Conservation (phyloP, 495 filamentous ascomycete genomes). For the Tuber melanosporum region DNA sequence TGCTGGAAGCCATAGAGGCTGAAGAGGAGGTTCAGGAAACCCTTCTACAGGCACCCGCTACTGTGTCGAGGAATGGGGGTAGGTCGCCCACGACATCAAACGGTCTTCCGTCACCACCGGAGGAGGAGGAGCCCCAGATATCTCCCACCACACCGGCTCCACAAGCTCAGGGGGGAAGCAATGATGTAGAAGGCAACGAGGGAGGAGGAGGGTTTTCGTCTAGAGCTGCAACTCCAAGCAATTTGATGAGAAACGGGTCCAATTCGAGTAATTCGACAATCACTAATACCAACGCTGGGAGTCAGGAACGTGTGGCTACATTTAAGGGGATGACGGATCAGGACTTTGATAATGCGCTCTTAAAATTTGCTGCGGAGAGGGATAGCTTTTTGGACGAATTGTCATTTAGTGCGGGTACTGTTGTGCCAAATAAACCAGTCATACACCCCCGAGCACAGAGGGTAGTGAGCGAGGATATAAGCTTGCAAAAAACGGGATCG, state of each 20-base stretch:
- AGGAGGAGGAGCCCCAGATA: constrained; percentile 21
- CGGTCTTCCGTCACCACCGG: constrained; percentile 22
- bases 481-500: constrained; percentile 45
- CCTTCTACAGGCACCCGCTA: constrained; percentile 16
- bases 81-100: constrained; percentile 19
- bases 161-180: neutral
- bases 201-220: constrained; percentile 20
- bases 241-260: constrained; percentile 39
- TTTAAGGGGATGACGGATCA: constrained; percentile 52
- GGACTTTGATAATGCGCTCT: constrained; percentile 85
- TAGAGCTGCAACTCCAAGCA: constrained; percentile 17
- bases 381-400: constrained; percentile 91
- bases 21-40: constrained; percentile 39
- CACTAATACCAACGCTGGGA: constrained; percentile 45
- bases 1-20: constrained; percentile 41
- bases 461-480: constrained; percentile 66
- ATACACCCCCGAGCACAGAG: constrained; percentile 71
- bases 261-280: constrained; percentile 43
- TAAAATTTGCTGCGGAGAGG: constrained; percentile 89
- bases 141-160: constrained; percentile 11
- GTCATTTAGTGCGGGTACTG: constrained; percentile 77
- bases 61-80: constrained; percentile 25
- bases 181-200: constrained; percentile 14
- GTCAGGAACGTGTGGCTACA: constrained; percentile 25
- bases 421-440: constrained; percentile 63